phyloP scores from a whole-genome alignment of 2,329 filamentous ascomycete genomes.

The Lojkania enalia region DNA sequence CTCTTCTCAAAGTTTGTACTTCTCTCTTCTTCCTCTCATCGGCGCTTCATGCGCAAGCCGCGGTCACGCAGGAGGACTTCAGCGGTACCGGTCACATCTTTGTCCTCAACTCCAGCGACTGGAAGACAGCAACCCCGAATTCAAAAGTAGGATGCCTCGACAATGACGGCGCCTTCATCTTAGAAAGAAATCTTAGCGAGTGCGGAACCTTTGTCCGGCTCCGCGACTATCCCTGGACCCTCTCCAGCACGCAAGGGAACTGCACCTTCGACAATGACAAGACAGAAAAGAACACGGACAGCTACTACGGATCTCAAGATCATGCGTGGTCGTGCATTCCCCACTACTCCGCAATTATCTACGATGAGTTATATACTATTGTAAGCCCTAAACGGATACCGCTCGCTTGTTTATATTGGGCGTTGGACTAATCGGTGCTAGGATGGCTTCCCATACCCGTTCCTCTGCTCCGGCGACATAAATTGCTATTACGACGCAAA shows the following conservation, averaged over 20 bases:
- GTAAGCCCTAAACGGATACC: constrained; percentile 22
- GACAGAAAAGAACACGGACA: constrained; percentile 35
- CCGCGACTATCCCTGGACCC: constrained; percentile 30
- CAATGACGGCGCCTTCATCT: constrained; percentile 28
- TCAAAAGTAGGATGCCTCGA: constrained; percentile 35
- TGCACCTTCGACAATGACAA: constrained; percentile 36
- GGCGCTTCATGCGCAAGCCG: constrained; percentile 17
- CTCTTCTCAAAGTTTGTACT: constrained; percentile 9
- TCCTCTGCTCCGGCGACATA: constrained; percentile 39
- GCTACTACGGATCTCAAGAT: constrained; percentile 29
- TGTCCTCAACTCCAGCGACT: constrained; percentile 35
- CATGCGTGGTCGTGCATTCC: constrained; percentile 33
- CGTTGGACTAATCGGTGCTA: constrained; percentile 1
- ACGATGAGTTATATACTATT: constrained; percentile 37
- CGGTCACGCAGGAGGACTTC: constrained; percentile 31
- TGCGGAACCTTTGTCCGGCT: constrained; percentile 31
- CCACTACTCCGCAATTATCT: constrained; percentile 20
- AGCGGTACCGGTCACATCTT: constrained; percentile 34
- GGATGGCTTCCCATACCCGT: constrained; percentile 32
- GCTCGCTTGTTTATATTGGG: no score
- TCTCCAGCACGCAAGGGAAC: constrained; percentile 32
- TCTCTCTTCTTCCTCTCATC: constrained; percentile 16
- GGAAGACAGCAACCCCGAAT: constrained; percentile 25
- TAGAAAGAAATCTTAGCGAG: constrained; percentile 6
- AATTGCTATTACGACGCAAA: constrained; percentile 41